These are phyloP conservation scores for Nitzschia sp. DNA, from an alignment of 108 stramenopile species.

Conservation along the genomic window DNA sequence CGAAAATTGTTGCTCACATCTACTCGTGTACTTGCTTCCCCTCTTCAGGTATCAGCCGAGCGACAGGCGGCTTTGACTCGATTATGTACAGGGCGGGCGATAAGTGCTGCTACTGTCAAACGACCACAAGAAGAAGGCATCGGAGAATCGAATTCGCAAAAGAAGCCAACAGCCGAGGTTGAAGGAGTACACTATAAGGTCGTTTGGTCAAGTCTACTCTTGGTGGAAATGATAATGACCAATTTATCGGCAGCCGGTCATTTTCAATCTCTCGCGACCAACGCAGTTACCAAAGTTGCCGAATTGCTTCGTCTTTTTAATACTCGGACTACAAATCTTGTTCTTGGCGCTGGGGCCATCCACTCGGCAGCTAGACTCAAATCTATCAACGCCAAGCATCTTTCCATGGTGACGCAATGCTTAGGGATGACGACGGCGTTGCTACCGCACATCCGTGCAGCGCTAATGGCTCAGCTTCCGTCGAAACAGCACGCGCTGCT, in stretches of 20 bases:
- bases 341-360: constrained; percentile 92
- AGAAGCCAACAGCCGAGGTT: constrained; percentile 73
- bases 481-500: constrained; percentile 90
- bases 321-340: constrained; percentile 88
- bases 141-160: constrained; percentile 38
- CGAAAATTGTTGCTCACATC: neutral
- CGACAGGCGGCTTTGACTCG: constrained; percentile 74
- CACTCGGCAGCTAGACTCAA: constrained; percentile 88
- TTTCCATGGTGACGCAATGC: constrained; percentile 91
- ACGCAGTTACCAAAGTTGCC: constrained; percentile 81
- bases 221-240: constrained; percentile 88
- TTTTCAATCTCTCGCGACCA: constrained; percentile 84
- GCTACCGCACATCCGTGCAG: constrained; percentile 90
- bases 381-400: constrained; percentile 94
- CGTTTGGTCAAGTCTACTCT: constrained; percentile 92
- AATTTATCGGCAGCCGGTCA: constrained; percentile 79
- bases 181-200: constrained; percentile 87
- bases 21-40: neutral
- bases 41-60: constrained; percentile 62
- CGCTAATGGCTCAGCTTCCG: constrained; percentile 91
- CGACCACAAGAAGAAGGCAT: constrained; percentile 8
- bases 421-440: constrained; percentile 83
- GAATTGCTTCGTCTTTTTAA: constrained; percentile 93
- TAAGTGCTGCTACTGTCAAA: constrained; percentile 24
- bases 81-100: constrained; percentile 78